These are phyloP conservation scores for Parietaria judaica DNA, from an alignment of 306 rosid species.

Conservation along the genomic window DNA sequence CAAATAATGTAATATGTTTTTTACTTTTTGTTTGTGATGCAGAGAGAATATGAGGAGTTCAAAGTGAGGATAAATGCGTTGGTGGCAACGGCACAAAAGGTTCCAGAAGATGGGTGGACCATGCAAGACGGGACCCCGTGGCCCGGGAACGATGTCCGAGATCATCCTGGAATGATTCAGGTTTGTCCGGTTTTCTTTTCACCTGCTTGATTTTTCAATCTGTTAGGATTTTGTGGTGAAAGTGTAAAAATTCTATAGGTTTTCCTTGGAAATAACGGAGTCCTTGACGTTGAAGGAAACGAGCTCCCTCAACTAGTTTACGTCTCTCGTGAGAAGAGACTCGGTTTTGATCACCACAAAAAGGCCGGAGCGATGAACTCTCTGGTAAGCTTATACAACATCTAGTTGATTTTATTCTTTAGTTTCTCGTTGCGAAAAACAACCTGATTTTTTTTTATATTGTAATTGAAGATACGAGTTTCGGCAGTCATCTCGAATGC, in stretches of 20 bases:
- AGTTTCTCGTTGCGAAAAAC: neutral
- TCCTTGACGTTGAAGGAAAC: slow-evolving; percentile 72
- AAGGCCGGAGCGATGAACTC: slow-evolving; percentile 99
- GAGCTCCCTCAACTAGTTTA: slow-evolving; percentile 85
- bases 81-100: slow-evolving; percentile 86
- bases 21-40: slow-evolving; percentile 11
- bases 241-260: slow-evolving; percentile 33
- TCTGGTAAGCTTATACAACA: slow-evolving; percentile 43
- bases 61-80: slow-evolving; percentile 78
- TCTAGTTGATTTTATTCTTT: neutral
- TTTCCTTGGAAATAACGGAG: slow-evolving; percentile 83
- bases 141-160: slow-evolving; percentile 95
- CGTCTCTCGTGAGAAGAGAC: slow-evolving; percentile 95
- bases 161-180: slow-evolving; percentile 99
- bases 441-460: slow-evolving; percentile 11
- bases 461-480: slow-evolving; percentile 57
- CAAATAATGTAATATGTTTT: neutral
- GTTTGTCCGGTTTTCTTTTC: slow-evolving; percentile 26
- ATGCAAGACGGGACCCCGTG: slow-evolving; percentile 99
- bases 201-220: neutral
- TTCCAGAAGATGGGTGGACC: slow-evolving; percentile 99
- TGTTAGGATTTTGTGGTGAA: slow-evolving; percentile 4
- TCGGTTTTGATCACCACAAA: slow-evolving; percentile 92
- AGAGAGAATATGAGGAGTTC: slow-evolving; percentile 96
- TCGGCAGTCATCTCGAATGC: slow-evolving; percentile 83